A percentile compares a stretch with the other conserved stretches of the same genome.
phyloP scores from a whole-genome alignment of 2,329 filamentous ascomycete species.

The Sphaerulina vaccinii region DNA sequence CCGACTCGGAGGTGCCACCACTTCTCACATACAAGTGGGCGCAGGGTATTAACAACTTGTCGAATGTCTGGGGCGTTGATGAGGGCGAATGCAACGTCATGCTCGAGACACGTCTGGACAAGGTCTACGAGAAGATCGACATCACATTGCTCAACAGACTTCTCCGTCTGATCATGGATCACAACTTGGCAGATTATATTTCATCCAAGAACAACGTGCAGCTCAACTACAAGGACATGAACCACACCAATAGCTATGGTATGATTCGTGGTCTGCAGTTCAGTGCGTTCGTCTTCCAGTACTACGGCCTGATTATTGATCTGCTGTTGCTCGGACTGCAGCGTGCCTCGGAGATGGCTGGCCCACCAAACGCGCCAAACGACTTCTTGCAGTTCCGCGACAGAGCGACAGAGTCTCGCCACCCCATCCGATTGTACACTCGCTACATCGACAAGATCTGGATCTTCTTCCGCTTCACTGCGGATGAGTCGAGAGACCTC shows the following conservation, averaged over 20 bases:
- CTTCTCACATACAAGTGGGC: slow-evolving; percentile 98
- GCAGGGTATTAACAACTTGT: slow-evolving; percentile 97
- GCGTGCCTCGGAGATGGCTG: slow-evolving; percentile 95
- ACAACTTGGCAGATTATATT: slow-evolving; percentile 98
- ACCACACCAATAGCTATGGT: slow-evolving; percentile 97
- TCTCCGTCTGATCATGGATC: slow-evolving; percentile 94
- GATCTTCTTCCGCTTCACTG: slow-evolving; percentile 92
- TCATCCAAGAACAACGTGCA: slow-evolving; percentile 99
- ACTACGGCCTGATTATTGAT: slow-evolving; percentile 94
- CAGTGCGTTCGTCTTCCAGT: slow-evolving; percentile 98
- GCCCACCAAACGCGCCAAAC: slow-evolving; percentile 88
- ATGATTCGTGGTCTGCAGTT: slow-evolving; percentile 98
- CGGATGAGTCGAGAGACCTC: slow-evolving; percentile 90
- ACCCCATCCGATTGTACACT: slow-evolving; percentile 96
- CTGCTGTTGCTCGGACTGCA: slow-evolving; percentile 87
- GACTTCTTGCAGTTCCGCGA: slow-evolving; percentile 98
- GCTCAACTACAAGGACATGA: slow-evolving; percentile 99
- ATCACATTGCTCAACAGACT: slow-evolving; percentile 91
- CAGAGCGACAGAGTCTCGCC: slow-evolving; percentile 83
- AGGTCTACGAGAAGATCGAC: slow-evolving; percentile 99
- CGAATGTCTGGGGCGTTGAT: slow-evolving; percentile 89
- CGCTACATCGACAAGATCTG: slow-evolving; percentile 98
- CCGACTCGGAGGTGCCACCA: slow-evolving; percentile 94
- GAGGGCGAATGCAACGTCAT: slow-evolving; percentile 98
- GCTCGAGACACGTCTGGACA: slow-evolving; percentile 97